These are phyloP conservation scores for Ophiostoma sp. DNA, from an alignment of 2,329 filamentous ascomycete genomes.

Conservation along the genomic window DNA sequence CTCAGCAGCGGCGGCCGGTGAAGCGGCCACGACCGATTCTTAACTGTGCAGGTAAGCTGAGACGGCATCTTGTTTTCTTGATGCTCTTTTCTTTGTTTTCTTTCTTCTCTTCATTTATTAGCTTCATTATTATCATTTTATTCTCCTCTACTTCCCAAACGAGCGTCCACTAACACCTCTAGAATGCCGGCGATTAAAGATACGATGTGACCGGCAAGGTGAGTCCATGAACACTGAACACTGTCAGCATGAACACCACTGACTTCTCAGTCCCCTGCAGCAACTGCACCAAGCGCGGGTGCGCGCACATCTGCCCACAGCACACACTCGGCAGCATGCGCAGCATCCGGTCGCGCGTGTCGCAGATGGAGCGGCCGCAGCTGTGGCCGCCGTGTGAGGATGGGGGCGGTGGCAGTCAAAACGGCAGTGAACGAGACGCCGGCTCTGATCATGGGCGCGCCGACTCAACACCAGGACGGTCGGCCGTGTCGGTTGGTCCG, in stretches of 20 bases:
- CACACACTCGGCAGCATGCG: slow-evolving; percentile 18
- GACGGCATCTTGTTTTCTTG: neutral
- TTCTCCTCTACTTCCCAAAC: neutral
- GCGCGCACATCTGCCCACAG: slow-evolving; percentile 15
- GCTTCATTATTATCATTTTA: neutral
- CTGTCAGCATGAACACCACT: neutral
- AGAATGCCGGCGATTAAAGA: slow-evolving; percentile 19
- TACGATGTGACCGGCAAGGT: slow-evolving; percentile 16
- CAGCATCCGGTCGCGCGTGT: slow-evolving; percentile 17
- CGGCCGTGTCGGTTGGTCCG: neutral
- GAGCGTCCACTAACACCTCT: neutral
- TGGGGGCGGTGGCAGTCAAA: neutral
- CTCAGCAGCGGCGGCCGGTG: neutral
- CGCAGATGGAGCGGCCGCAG: neutral
- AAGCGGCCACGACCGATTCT: slow-evolving; percentile 16
- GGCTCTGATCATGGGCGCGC: neutral
- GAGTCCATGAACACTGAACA: neutral
- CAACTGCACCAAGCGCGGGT: slow-evolving; percentile 19
- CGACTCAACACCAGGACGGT: neutral
- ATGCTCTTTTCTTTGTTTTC: neutral
- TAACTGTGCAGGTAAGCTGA: slow-evolving; percentile 10
- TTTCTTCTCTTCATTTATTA: neutral
- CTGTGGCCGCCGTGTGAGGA: neutral
- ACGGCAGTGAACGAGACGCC: neutral
- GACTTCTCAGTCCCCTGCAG: slow-evolving; percentile 1